Percentiles rank a stretch among this genome's conserved stretches.
These are phyloP conservation scores for Cryptococcus sp. DNA, from an alignment of 1,284 basidiomycete genomes.

Conservation along the genomic window DNA sequence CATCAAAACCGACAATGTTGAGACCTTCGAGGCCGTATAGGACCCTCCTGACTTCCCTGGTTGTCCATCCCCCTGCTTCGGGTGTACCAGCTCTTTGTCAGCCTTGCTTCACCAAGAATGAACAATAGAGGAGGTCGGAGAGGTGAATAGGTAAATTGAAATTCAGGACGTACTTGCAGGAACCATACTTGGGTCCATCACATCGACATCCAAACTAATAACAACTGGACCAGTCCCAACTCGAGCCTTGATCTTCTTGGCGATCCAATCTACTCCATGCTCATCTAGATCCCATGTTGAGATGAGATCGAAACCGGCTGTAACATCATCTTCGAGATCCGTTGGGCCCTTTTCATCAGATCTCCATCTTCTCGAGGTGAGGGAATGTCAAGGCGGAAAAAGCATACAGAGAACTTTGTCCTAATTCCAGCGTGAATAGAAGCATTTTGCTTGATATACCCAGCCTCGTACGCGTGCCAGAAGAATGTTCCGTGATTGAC, in stretches of 20 bases:
- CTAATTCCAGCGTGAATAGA: conserved; percentile 55
- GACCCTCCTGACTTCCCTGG: conserved; percentile 47
- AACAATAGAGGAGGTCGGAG: too few species aligned
- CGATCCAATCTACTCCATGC: conserved; percentile 47
- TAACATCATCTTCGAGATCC: conserved; percentile 40
- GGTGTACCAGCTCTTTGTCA: conserved; percentile 37
- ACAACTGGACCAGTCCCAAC: conserved; percentile 39
- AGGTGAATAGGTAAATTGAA: background rate
- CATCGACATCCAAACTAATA: conserved; percentile 42
- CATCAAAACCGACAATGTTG: conserved; percentile 45
- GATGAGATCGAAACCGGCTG: conserved; percentile 48
- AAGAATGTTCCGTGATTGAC: conserved; percentile 45
- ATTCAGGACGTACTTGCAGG: conserved; percentile 35
- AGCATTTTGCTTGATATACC: conserved; percentile 51
- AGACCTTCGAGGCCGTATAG: conserved; percentile 44
- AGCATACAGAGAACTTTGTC: conserved; percentile 35
- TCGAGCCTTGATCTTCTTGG: conserved; percentile 39
- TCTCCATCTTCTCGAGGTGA: background rate
- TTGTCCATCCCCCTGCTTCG: conserved; percentile 49
- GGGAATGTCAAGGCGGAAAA: background rate
- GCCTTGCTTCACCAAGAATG: background rate
- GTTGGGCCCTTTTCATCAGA: conserved; percentile 13
- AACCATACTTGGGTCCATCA: conserved; percentile 41
- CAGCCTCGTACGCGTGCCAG: conserved; percentile 49
- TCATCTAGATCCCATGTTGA: conserved; percentile 49